Evolutionary conservation across 495 filamentous ascomycete species (phyloP), one percentile per base, ranked within the genome.

Genomic region (Entonaema liquescens): DNA sequence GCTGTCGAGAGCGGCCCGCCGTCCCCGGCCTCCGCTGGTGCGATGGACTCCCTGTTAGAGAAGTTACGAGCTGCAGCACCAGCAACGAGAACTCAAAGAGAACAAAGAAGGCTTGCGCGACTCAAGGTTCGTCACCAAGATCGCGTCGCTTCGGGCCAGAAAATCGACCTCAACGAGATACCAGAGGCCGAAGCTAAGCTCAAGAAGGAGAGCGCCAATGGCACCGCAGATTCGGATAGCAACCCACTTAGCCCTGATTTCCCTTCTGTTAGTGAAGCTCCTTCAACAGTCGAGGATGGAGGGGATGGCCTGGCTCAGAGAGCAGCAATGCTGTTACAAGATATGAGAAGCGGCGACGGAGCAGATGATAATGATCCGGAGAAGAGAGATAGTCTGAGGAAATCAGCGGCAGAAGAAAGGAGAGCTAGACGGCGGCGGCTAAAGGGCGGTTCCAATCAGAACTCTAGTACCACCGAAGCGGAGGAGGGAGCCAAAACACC

Each of bases 21-120:
- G 19, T 91, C 92, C 9, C 91, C 95, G n/a, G 87, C 85, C 33
- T 87, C 89, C 33, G 91, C 93, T 49, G 96, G 95, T 47, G 96
- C 95, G 36, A 98, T 99, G 93, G 95, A 99, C 82, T 91, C 89
- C 13, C 84, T 99, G n/a, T 87, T 99, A 38, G 92, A 97, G 87
- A 98, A 98, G 80, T 83, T 99, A 58, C 92, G 95, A 58, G 93
- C 94, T 38, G 95, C 95, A 2, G 94, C 93, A 33, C 96, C 95
- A 26, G 92, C 97, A 80, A 87, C 93, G 5, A 83, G 91, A 64
- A 93, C 97, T 78, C 90, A 94, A 75, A 85, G 95, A 70, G 95
- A 98, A 76, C 86, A 93, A 65, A 89, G 95, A 65, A 89, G 95
- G 55, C 87, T 95, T 71, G 94, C 94, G 29, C 84, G 94, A 29